A percentile compares a stretch with the other conserved stretches of the same genome.
Evolutionary conservation across 108 stramenopile genomes (phyloP).

Genomic region (Tribonema minus): DNA sequence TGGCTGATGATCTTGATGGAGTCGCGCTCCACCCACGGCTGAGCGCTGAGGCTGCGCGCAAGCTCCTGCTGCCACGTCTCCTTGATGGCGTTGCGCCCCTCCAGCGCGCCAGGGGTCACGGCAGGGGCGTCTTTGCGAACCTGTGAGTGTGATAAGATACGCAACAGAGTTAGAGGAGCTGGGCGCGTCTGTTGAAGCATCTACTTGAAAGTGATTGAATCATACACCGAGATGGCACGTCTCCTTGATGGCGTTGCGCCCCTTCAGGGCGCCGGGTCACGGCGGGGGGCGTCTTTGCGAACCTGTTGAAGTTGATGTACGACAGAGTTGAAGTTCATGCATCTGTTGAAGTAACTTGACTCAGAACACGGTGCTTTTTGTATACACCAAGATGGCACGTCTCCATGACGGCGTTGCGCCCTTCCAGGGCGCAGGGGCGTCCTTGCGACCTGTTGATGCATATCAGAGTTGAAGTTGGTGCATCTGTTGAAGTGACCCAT

Average conservation of each 20-base stretch:
- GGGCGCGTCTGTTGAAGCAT: neutral
- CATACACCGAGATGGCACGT: slow-evolving; percentile 80
- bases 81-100: slow-evolving; percentile 89
- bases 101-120: slow-evolving; percentile 77
- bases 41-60: slow-evolving; percentile 74
- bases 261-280: slow-evolving; percentile 81
- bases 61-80: slow-evolving; percentile 81
- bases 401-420: slow-evolving; percentile 90
- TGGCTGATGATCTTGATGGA: slow-evolving; percentile 56
- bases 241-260: slow-evolving; percentile 89
- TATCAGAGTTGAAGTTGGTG: no score
- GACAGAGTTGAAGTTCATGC: no score
- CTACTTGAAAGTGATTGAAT: no score
- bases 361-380: no score
- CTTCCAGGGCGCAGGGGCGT: no score
- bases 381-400: slow-evolving; percentile 80
- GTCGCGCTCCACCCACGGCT: slow-evolving; percentile 49
- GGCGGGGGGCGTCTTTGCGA: slow-evolving; percentile 83
- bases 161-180: neutral
- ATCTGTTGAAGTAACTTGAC: neutral
- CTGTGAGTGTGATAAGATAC: neutral
- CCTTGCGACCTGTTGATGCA: no score
- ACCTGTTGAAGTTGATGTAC: slow-evolving; percentile 19
- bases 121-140: slow-evolving; percentile 81
- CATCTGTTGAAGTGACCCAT: no score